Evolutionary conservation across 1,139 yeast genomes (phyloP), one percentile per base, ranked within the genome.

Genomic region (Entelexis sorbosivorans): DNA sequence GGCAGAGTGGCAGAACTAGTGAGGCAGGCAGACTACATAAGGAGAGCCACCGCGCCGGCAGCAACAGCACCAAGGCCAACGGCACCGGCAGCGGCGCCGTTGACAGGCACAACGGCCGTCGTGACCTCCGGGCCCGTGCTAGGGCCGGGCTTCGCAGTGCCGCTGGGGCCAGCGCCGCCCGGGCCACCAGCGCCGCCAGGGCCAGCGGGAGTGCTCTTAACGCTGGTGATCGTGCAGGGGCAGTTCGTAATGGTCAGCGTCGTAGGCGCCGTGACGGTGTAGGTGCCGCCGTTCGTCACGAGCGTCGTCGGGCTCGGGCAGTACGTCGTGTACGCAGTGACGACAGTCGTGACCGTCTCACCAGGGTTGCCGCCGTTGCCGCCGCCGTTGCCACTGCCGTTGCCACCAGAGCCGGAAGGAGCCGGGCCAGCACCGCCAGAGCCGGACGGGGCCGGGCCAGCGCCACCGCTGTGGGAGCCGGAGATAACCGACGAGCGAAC

Each of bases 251-350:
- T 44, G 8, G 57, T 54, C 17, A 52, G 38, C 5, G 48, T 40
- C 16, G 49, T 46, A n/a, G 52, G 32, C 5, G 19, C 48, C 10
- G 54, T 45, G 26, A 44, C 57, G 29, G 57, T 54, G 43, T 45
- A 51, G 9, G 54, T 42, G 28, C 13, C 24, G 17, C 48, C 50
- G 31, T 38, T 42, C 10, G 44, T 42, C 7, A 40, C 22, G 31
- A 50, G 13, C 24, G 52, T 44, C 31, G 53, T 42, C 19, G 52
- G 46, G 38, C 47, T 16, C 48, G 73, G 73, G 66, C 73, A 69
- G 68, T 64, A 67, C 56, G 73, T 70, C 60, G 69, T 66, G 36
- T 44, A 17, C 19, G 31, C 36, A 3, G 38, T 34, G 11, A 49
- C 49, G 10, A 28, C 38, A 10, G 48, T 44, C 11, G 36, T 28